Conservation (phyloP, 306 rosid genomes). For the Fragaria ananassa region DNA sequence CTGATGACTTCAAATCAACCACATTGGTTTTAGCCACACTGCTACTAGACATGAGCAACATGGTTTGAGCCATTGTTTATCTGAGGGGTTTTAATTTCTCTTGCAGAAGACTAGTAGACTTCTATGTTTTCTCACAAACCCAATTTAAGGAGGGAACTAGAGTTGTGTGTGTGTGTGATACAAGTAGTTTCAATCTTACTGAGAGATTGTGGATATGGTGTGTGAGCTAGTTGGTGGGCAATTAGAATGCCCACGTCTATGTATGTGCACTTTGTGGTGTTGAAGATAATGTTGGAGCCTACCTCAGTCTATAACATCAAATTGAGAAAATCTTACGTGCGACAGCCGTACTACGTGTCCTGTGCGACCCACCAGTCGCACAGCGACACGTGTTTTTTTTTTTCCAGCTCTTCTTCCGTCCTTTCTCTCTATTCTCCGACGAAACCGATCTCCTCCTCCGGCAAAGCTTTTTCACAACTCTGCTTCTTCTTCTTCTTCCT, state of each 20-base stretch:
- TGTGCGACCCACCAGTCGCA: no score
- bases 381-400: no score
- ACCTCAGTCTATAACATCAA: background rate
- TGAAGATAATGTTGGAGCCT: conserved; percentile 38
- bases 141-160: conserved; percentile 7
- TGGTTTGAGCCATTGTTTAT: conserved; percentile 74
- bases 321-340: no score
- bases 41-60: conserved; percentile 57
- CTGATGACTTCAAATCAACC: conserved; percentile 46
- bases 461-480: no score
- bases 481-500: no score
- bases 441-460: no score
- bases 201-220: conserved; percentile 65
- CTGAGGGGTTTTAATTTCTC: background rate
- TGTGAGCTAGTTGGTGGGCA: conserved; percentile 44
- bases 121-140: background rate
- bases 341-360: no score
- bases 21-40: conserved; percentile 54
- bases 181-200: conserved; percentile 2
- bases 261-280: conserved; percentile 23
- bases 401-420: no score
- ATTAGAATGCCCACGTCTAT: conserved; percentile 68
- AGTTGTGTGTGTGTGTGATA: conserved; percentile 23
- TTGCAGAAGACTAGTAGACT: conserved; percentile 7
- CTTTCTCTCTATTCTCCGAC: no score